Percentiles rank a stretch among this genome's conserved stretches.
Conservation (phyloP, 2,329 filamentous ascomycete genomes). For the Nigrograna mackinnonii region DNA sequence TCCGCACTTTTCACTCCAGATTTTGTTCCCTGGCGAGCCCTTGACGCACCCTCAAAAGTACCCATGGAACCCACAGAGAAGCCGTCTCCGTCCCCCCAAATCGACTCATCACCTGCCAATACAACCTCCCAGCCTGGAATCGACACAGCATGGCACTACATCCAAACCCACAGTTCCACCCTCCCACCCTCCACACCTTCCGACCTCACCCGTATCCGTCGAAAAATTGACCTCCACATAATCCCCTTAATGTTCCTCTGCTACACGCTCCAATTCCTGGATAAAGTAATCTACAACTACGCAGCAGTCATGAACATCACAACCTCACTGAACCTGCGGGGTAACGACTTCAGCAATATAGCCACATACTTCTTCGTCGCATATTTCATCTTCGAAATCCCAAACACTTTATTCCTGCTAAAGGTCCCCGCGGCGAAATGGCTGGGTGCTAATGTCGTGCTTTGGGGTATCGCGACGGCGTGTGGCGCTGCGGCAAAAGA, state of each 20-base stretch:
- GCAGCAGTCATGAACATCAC: constrained; percentile 47
- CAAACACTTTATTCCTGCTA: constrained; percentile 26
- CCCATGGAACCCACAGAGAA: too few relatives aligned
- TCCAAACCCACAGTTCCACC: too few relatives aligned
- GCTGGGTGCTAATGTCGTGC: constrained; percentile 14
- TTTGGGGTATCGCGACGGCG: constrained; percentile 13
- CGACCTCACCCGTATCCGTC: constrained; percentile 5
- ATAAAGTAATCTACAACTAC: constrained; percentile 25
- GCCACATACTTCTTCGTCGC: constrained; percentile 40
- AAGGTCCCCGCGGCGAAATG: constrained; percentile 14
- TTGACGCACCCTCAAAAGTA: too few relatives aligned
- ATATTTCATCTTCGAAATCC: constrained; percentile 41
- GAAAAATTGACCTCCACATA: constrained; percentile 11
- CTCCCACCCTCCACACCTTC: too few relatives aligned
- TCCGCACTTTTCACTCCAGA: too few relatives aligned
- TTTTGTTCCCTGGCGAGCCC: too few relatives aligned
- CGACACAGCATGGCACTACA: too few relatives aligned
- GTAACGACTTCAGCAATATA: constrained; percentile 40
- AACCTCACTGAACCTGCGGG: constrained; percentile 35
- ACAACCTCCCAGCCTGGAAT: too few relatives aligned
- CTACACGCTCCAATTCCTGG: constrained; percentile 13
- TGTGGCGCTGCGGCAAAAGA: constrained; percentile 42
- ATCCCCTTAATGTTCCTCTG: constrained; percentile 12
- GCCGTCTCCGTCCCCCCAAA: too few relatives aligned
- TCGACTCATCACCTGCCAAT: too few relatives aligned